Evolutionary conservation across 2,329 filamentous ascomycete genomes (phyloP).

Genomic region (Fusarium brachygibbosum): DNA sequence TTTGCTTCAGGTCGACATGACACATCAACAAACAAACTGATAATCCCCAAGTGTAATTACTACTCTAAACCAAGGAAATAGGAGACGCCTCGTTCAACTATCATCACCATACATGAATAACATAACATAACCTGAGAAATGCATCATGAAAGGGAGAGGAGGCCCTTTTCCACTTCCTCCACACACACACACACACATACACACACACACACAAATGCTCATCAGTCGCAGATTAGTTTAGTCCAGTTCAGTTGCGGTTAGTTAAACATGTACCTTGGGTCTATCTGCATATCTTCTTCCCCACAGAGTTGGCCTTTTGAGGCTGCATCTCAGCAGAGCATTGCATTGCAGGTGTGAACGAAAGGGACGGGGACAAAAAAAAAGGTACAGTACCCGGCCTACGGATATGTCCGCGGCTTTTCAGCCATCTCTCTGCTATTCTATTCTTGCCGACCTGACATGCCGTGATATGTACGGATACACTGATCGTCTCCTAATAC

Average conservation of each 20-base stretch:
- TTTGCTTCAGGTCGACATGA: slow-evolving; percentile 28
- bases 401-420: slow-evolving; percentile 32
- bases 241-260: slow-evolving; percentile 10
- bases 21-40: slow-evolving; percentile 15
- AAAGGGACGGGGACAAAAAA: not conserved
- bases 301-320: slow-evolving; percentile 33
- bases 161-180: slow-evolving; percentile 17
- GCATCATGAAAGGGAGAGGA: slow-evolving; percentile 27
- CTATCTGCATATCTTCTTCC: slow-evolving; percentile 38
- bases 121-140: slow-evolving; percentile 5
- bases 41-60: slow-evolving; percentile 6
- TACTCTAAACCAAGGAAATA: not conserved
- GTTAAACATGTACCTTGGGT: not conserved
- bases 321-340: slow-evolving; percentile 34
- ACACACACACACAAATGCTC: slow-evolving; percentile 36
- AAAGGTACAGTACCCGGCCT: slow-evolving; percentile 6
- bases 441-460: not conserved
- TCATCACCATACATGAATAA: not conserved
- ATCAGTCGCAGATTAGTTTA: slow-evolving; percentile 4
- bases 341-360: slow-evolving; percentile 10
- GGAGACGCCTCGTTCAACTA: not conserved
- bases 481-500: not conserved
- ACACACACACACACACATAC: slow-evolving; percentile 40
- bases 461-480: not conserved
- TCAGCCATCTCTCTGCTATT: not conserved